Base-by-base conservation (phyloP, 2,329 filamentous ascomycete species). In the Emergomyces pasteurianus region DNA sequence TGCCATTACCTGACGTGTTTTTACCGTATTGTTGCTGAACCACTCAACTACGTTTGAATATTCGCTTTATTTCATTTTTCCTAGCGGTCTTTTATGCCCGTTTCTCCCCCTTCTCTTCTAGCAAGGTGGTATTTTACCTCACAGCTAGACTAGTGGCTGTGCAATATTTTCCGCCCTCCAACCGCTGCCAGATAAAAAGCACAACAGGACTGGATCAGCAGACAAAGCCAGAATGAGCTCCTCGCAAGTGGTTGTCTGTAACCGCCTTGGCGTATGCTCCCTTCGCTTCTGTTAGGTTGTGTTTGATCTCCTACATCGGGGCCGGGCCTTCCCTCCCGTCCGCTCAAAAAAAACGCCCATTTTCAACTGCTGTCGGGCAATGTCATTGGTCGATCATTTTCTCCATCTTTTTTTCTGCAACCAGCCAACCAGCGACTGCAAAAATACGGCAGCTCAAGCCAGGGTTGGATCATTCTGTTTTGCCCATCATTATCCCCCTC, bases 31-130 rank as follows among this genome's bases (percentile, higher is more conserved):
- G 16, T 34, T 26, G n/a, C 46, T 18, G n/a, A 26, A 53, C 46
- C 58, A 60, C 26, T 54, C 34, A 46, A 12, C n/a, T 8, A 36
- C 18, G 16, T 18, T 16, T 31, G 18, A 16, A n/a, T 21, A 4
- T 34, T 23, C 36, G 47, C 42, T 43, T 60, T 46, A 67, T 60
- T 50, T 63, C 60, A 58, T 53, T 58, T 50, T 65, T 67, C 52
- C 61, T 60, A 36, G 53, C 52, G 23, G 53, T 23, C 38, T 56
- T 56, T 36, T 38, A 46, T 6, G 7, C 55, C 18, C 8, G 38
- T 57, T 57, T 47, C 8, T 23, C 9, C 26, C 57, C 40, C 40
- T 49, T 36, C 31, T 3, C n/a, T 49, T 49, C 49, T 28, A 6
- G 57, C 28, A 59, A 59, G n/a, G 57, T 46, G 7, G 47, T 50